Conservation (phyloP, 2,329 filamentous ascomycete species). For the Ophiocordyceps australis region DNA sequence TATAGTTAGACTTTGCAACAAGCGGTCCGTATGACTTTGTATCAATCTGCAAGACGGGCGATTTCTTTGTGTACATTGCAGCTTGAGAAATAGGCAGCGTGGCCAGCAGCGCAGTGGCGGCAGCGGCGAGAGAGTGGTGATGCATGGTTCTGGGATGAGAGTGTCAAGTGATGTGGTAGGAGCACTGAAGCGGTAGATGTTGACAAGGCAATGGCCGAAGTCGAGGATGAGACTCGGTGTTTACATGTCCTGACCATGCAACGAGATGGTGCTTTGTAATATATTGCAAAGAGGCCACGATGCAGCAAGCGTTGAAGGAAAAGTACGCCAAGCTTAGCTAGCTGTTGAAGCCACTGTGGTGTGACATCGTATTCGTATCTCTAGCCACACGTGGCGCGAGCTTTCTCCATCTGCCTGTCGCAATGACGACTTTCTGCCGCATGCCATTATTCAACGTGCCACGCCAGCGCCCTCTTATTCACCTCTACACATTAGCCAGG, state of each 20-base stretch:
- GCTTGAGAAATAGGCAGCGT: constrained; percentile 53
- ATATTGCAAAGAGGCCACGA: constrained; percentile 1
- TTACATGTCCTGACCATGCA: no score
- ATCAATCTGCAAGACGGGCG: constrained; percentile 70
- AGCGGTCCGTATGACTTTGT: constrained; percentile 63
- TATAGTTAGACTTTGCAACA: constrained; percentile 80
- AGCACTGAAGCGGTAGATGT: no score
- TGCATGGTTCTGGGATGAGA: constrained; percentile 25
- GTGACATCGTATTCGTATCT: no score
- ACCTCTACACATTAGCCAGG: constrained; percentile 2
- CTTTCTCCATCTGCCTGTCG: neutral
- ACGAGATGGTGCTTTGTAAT: no score
- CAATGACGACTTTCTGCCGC: neutral
- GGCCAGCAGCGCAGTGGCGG: constrained; percentile 22
- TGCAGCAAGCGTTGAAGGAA: no score
- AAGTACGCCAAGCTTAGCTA: no score
- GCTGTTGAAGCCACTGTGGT: neutral
- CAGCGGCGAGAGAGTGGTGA: constrained; percentile 13
- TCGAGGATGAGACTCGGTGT: no score
- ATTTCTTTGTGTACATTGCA: constrained; percentile 82
- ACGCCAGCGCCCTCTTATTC: neutral
- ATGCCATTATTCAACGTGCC: neutral
- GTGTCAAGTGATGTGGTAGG: neutral
- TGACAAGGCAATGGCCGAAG: no score
- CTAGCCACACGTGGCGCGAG: constrained; percentile 1